Base-by-base conservation (phyloP, 768 basidiomycete species). In the Mrakia hoshinonis region DNA sequence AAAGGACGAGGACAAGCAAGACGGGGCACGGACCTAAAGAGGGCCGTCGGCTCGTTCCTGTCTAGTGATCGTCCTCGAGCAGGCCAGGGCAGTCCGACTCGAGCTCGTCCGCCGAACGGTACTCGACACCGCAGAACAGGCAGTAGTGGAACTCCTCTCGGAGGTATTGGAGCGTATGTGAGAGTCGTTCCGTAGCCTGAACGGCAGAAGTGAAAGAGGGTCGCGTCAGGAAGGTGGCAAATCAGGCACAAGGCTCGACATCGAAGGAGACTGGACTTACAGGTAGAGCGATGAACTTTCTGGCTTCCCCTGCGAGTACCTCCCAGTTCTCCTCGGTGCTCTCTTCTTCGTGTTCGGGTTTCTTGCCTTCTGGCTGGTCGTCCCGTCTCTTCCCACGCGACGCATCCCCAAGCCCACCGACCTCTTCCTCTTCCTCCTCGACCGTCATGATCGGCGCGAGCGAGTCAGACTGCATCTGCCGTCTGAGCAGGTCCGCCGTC, bases 51-150 rank as follows among this genome's bases (percentile, higher is more conserved):
- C n/a, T n/a, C 4, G 18, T 39, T 68, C 38, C 29, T 84, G 81
- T 91, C 80, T 91, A 89, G 78, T 93, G 91, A 72, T 84, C 85
- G 49, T 90, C 89, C 78, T 93, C 91, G 38, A 85, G 83, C 51
- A 81, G 77, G 9, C 91, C 91, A 7, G 91, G 91, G 78, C 91
- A 93, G 68, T 86, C 82, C 47, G 76, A 78, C 48, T 80, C 80
- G 82, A 93, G 81, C 63, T 89, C 88, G 20, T 84, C 84, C 7
- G 80, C 78, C 74, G 83, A 82, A 6, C 84, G 83, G 76, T 92
- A 93, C 75, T 86, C 84, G 15, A 87, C 84, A 15, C 91, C 91
- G 77, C 91, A 93, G 89, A 90, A 92, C 79, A 91, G 92, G 77
- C 91, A 92, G 77, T 92, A 92, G 6, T 82, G 77, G 78, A 91